Conservation (phyloP, 2,329 filamentous ascomycete genomes). For the Rhynchosporium graminicola region DNA sequence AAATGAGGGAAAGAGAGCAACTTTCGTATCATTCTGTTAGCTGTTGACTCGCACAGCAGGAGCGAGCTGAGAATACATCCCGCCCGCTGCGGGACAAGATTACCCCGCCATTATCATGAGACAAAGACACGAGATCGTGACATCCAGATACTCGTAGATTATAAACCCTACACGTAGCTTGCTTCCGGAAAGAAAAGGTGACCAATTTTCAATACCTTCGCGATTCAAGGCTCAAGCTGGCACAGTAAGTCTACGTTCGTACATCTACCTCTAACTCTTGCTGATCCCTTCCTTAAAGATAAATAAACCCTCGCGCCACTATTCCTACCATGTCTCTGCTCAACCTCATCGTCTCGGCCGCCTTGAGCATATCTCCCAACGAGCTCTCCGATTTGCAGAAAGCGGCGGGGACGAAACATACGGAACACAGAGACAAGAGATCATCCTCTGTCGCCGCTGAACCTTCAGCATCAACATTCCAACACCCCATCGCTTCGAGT, state of each 20-base stretch:
- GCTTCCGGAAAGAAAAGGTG: no score
- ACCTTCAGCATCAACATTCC: neutral
- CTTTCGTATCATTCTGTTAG: neutral
- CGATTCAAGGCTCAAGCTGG: no score
- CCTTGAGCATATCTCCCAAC: neutral
- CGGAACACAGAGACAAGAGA: neutral
- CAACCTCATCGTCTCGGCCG: constrained; percentile 2
- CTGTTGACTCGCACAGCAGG: neutral
- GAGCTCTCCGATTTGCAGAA: constrained; percentile 1
- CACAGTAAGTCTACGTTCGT: no score
- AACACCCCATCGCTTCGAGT: neutral
- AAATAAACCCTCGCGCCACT: neutral
- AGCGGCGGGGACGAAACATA: neutral
- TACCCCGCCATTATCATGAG: constrained; percentile 10
- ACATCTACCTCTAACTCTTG: no score
- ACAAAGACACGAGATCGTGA: neutral
- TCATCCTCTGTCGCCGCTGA: neutral
- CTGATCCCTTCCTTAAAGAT: neutral
- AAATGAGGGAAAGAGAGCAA: neutral
- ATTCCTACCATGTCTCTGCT: constrained; percentile 5
- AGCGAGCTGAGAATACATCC: neutral
- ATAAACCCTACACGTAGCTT: no score
- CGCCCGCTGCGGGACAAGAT: constrained; percentile 8
- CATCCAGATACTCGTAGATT: no score
- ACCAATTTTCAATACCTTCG: no score